Base-by-base conservation (phyloP, 228 moss, liverwort and hornwort genomes). In the Sphagnum magellanicum region DNA sequence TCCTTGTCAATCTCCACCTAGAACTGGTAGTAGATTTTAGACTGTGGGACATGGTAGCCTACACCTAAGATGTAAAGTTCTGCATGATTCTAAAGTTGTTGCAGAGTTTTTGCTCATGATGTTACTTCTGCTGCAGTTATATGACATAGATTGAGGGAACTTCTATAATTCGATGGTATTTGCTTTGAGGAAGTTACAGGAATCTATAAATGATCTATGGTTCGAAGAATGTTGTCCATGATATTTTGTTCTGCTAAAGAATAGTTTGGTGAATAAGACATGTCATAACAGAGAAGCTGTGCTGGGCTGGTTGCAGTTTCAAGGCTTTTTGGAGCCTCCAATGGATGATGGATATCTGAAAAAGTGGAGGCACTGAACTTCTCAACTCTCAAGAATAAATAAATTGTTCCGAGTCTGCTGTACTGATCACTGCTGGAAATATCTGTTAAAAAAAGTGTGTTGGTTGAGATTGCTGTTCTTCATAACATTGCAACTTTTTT, bases 251-350 rank as follows among this genome's bases (percentile, higher is more conserved):
- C 32, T 32, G 32, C 32, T 32, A 55, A 12, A 12, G 55, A 55
- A 55, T 8, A 55, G 55, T 55, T 55, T 55, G 8, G 3, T 55
- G 55, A 55, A 55, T 8, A 6, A 14, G 10, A 5, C 10, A 8
- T 17, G 8, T 15, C 16, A 16, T 50, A 48, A 70, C 16, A 13
- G 48, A 63, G 12, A 16, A 4, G 48, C 53, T 49, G 48, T 16
- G 6, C 64, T 68, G 55, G 67, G 47, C 48, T 1, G 32, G 32
- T 73, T 60, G 63, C 92, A 98, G 94, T 98, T 98, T 83, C 85
- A 89, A 46, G 98, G 94, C 68, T 94, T 98, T 78, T 69, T 98
- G 46, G 98, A 98, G 67, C 98, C 98, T 74, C 92, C 92, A 6
- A 92, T 98, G 98, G 87, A 92, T 58, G 92, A 90, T 74, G 98